Percentiles rank a stretch among this genome's conserved stretches.
Evolutionary conservation across 208 protist species (phyloP).

Genomic region (Leishmania turanica): DNA sequence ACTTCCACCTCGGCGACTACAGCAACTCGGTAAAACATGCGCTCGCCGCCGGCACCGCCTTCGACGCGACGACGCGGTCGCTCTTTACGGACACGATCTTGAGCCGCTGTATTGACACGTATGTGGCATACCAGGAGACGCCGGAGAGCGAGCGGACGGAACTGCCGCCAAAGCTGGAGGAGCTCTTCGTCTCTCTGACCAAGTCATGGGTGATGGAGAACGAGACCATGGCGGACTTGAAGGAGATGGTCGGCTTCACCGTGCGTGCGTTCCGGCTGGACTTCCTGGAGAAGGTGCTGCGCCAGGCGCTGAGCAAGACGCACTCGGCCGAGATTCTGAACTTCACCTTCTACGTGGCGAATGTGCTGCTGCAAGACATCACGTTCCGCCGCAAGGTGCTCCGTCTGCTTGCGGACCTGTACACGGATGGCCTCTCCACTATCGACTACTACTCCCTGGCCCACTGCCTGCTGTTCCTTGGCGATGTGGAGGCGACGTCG

Average conservation of each 20-base stretch:
- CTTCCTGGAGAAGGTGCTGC: conserved; percentile 85
- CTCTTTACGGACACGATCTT: conserved; percentile 92
- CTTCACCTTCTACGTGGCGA: conserved; percentile 91
- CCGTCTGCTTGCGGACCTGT: conserved; percentile 85
- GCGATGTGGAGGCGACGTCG: conserved; percentile 85
- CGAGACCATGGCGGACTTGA: conserved; percentile 59
- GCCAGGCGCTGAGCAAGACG: conserved; percentile 57
- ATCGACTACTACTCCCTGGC: conserved; percentile 93
- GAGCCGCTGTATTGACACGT: conserved; percentile 96
- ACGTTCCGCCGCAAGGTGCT: conserved; percentile 89
- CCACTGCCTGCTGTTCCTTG: conserved; percentile 95
- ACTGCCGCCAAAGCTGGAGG: conserved; percentile 83
- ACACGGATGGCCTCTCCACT: conserved; percentile 58
- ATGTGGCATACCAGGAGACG: conserved; percentile 80
- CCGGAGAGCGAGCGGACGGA: conserved; percentile 31
- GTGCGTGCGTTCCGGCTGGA: conserved; percentile 84
- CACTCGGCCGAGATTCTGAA: conserved; percentile 89
- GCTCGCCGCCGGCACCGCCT: conserved; percentile 93
- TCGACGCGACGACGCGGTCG: conserved; percentile 89
- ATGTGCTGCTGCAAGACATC: conserved; percentile 85
- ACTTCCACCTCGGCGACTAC: conserved; percentile 98
- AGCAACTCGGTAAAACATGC: conserved; percentile 96
- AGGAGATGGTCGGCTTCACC: conserved; percentile 92
- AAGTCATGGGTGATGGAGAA: conserved; percentile 78
- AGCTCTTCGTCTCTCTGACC: conserved; percentile 79